Conservation (phyloP, 495 filamentous ascomycete species). For the Talaromyces wortmannii region DNA sequence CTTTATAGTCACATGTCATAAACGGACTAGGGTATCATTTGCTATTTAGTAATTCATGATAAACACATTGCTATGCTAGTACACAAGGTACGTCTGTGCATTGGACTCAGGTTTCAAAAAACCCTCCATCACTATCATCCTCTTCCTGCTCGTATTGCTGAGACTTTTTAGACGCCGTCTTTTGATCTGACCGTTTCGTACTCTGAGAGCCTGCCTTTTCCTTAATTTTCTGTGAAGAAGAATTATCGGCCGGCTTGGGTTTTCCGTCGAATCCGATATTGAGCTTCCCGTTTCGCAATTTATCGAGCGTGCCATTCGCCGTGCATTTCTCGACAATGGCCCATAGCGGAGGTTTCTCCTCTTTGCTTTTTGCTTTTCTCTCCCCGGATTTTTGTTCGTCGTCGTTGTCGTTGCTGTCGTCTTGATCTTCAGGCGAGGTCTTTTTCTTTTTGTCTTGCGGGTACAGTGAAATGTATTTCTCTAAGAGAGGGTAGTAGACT, state of each 20-base stretch:
- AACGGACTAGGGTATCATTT: too few relatives aligned
- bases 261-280: slow-evolving; percentile 18
- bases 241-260: neutral
- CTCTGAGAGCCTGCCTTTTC: neutral
- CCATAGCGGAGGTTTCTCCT: slow-evolving; percentile 59
- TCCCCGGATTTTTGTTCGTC: slow-evolving; percentile 1
- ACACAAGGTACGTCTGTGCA: neutral
- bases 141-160: slow-evolving; percentile 1
- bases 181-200: neutral
- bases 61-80: neutral
- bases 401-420: slow-evolving; percentile 6
- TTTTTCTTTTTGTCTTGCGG: slow-evolving; percentile 28
- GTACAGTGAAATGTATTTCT: slow-evolving; percentile 77
- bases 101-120: slow-evolving; percentile 31
- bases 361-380: slow-evolving; percentile 8
- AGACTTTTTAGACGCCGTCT: neutral
- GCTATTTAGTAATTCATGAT: neutral
- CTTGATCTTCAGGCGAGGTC: neutral
- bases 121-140: slow-evolving; percentile 50
- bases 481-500: slow-evolving; percentile 69
- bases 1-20: too few relatives aligned
- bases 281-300: slow-evolving; percentile 45
- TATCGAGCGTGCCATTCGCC: slow-evolving; percentile 55
- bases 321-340: slow-evolving; percentile 59
- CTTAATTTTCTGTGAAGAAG: neutral